Percentiles rank a stretch among this genome's conserved stretches.
Evolutionary conservation across 176 grass and related monocot genomes (phyloP).

Genomic region (Triticum timopheevii): DNA sequence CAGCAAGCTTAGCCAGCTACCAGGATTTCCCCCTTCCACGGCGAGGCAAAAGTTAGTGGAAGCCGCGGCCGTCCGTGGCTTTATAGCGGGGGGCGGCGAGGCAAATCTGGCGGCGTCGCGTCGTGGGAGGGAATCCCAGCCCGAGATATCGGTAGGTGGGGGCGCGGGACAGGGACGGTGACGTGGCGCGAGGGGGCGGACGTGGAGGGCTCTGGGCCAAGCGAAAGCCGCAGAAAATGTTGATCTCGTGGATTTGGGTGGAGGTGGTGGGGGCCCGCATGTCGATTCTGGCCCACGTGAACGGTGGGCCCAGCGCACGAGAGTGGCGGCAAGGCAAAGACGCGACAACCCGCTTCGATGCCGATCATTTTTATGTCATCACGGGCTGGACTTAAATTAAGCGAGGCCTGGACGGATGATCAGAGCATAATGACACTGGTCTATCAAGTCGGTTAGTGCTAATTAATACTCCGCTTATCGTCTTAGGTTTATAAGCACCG

Average conservation of each 20-base stretch:
- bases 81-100: constrained; percentile 24
- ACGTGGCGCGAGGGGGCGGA: constrained; percentile 25
- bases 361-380: constrained; percentile 1
- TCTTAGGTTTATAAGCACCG: neutral
- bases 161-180: constrained; percentile 22
- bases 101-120: neutral
- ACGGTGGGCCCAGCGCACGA: neutral
- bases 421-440: neutral
- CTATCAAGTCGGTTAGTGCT: neutral
- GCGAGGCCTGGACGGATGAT: neutral
- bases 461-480: neutral
- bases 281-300: constrained; percentile 39
- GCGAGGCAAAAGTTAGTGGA: neutral
- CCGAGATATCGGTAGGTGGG: constrained; percentile 20
- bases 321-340: neutral
- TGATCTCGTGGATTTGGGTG: constrained; percentile 11
- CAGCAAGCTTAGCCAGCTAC: neutral
- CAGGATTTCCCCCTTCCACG: neutral
- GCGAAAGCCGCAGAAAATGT: constrained; percentile 24
- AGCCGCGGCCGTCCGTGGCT: constrained; percentile 13
- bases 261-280: constrained; percentile 12
- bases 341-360: neutral
- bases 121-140: no score
- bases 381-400: constrained; percentile 9
- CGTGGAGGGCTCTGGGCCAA: constrained; percentile 36